A percentile compares a stretch with the other conserved stretches of the same genome.
phyloP scores from a whole-genome alignment of 305 asterid genomes.

The Fraxinus greggii region DNA sequence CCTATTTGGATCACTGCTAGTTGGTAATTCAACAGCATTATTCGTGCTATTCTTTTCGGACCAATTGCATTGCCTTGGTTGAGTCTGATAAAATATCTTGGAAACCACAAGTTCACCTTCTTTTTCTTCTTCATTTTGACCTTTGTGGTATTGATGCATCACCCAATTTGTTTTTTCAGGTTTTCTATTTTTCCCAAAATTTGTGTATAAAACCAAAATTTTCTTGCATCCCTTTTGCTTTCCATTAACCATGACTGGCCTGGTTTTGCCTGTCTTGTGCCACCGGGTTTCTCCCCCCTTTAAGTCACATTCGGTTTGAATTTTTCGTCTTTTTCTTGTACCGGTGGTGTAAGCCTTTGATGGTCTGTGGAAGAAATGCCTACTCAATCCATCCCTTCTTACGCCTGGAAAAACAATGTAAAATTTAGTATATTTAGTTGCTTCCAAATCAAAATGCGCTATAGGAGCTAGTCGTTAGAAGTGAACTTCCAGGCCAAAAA shows the following conservation, averaged over 20 bases:
- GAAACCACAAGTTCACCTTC: slow-evolving; percentile 99
- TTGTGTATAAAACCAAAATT: slow-evolving; percentile 81
- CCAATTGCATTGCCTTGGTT: slow-evolving; percentile 96
- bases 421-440: not conserved
- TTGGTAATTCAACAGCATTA: slow-evolving; percentile 7
- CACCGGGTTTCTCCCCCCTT: slow-evolving; percentile 98
- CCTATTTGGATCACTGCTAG: slow-evolving; percentile 25
- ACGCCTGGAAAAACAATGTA: slow-evolving; percentile 52
- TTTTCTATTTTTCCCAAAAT: slow-evolving; percentile 87
- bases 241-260: slow-evolving; percentile 89
- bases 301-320: slow-evolving; percentile 84
- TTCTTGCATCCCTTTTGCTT: slow-evolving; percentile 98
- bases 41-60: slow-evolving; percentile 39
- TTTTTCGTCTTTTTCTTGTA: slow-evolving; percentile 82
- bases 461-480: not conserved
- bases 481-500: not conserved
- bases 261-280: slow-evolving; percentile 98
- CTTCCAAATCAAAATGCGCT: not conserved
- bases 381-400: slow-evolving; percentile 84
- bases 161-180: slow-evolving; percentile 99
- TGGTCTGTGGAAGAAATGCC: slow-evolving; percentile 97
- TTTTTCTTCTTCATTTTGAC: slow-evolving; percentile 90
- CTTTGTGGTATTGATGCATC: slow-evolving; percentile 96
- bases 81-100: slow-evolving; percentile 93
- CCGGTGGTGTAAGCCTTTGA: slow-evolving; percentile 99